These are phyloP conservation scores for Mucor saturninus DNA, from an alignment of 371 early-diverging fungal species.

Conservation along the genomic window DNA sequence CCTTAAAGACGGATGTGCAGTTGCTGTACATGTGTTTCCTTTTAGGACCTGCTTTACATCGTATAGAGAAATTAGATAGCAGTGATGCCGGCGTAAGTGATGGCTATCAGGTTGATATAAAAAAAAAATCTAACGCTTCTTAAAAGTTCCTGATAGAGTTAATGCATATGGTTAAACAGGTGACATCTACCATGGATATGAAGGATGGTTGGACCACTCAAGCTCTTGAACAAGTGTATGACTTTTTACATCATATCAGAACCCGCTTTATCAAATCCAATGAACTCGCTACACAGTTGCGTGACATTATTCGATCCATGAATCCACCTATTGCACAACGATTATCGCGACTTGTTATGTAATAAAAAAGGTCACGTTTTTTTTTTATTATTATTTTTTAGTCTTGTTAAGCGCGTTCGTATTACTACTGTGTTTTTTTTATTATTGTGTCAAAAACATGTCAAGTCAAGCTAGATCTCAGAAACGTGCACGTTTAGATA, in stretches of 20 bases:
- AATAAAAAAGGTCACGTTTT: neutral
- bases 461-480: no score
- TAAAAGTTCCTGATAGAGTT: constrained; percentile 51
- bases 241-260: constrained; percentile 60
- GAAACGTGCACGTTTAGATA: constrained; percentile 13
- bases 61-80: constrained; percentile 63
- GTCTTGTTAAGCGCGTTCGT: neutral
- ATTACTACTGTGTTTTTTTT: no score
- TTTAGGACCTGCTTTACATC: constrained; percentile 75
- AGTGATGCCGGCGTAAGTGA: constrained; percentile 52
- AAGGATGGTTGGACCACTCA: constrained; percentile 57
- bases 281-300: constrained; percentile 43
- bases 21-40: constrained; percentile 75
- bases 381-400: no score
- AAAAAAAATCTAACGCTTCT: neutral
- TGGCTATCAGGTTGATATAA: neutral
- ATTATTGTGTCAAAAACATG: no score
- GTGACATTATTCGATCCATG: constrained; percentile 55
- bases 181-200: constrained; percentile 52
- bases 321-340: constrained; percentile 49
- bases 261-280: constrained; percentile 50
- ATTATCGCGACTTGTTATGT: constrained; percentile 42
- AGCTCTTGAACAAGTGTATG: constrained; percentile 61
- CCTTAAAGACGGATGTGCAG: constrained; percentile 72
- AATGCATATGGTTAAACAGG: constrained; percentile 56